Evolutionary conservation across 768 basidiomycete species (phyloP), one percentile per base, ranked within the genome.

Genomic region (Leccinum truebloodii): DNA sequence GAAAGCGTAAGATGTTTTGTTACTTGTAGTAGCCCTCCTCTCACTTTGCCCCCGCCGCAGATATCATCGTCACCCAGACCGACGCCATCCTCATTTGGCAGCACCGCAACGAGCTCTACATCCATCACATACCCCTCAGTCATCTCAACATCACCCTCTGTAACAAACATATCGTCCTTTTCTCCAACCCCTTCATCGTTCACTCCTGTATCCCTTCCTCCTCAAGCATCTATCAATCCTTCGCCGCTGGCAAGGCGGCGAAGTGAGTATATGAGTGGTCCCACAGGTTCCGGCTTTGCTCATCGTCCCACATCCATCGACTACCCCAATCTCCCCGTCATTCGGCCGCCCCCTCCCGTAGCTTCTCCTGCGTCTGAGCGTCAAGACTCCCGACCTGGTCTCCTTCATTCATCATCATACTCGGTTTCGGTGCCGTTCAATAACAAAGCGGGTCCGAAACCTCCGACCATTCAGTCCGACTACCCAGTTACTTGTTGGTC

Each of bases 401-500:
- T 82, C 28, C 60, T 73, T 54, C 72, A 79, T 55, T 61, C 67
- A 3, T 77, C 80, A 4, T 69, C 80, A 67, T 68, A 74, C 68
- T 63, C 74, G 65, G 34, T 70, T 65, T 54, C 75, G 64, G 51
- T 26, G 20, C 55, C 66, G 41, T 44, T 34, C 6, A 34, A 51
- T 7, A 69, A 69, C 59, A 65, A 62, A 57, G 61, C 70, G 9
- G 78, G 76, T 18, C 87, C 88, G 1, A 82, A 77, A 61, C 83
- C 86, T 2, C 90, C 90, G 18, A 82, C 84, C 26, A 89, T 92
- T 63, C 74, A 76, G 30, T 87, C 85, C n/a, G 86, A 89, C 51
- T 95, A 91, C 70, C 89, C 91, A 4, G 87, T 94, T 22, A 80
- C 80, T 6, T 95, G 90, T 73, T 98, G 95, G 95, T 75, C 81